phyloP scores from a whole-genome alignment of 177 flowering plant genomes.

The Telopea speciosissima region DNA sequence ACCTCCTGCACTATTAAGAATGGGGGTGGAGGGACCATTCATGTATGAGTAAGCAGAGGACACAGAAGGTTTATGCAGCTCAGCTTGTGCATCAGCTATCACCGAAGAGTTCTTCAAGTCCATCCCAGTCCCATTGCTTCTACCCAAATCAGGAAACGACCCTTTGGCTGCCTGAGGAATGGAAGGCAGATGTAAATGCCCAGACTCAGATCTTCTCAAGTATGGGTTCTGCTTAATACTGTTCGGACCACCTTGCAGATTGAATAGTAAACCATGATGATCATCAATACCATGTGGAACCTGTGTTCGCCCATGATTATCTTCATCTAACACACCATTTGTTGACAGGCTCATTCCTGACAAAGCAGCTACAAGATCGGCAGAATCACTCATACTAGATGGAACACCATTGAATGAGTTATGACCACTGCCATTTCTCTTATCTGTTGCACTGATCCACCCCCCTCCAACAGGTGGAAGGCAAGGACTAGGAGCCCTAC shows the following conservation, averaged over 20 bases:
- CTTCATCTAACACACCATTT: slow-evolving; percentile 38
- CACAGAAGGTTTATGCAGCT: slow-evolving; percentile 28
- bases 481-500: slow-evolving; percentile 66
- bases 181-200: slow-evolving; percentile 27
- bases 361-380: slow-evolving; percentile 51
- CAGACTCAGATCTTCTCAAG: slow-evolving; percentile 39
- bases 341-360: slow-evolving; percentile 60
- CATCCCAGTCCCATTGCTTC: slow-evolving; percentile 26
- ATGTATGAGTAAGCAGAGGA: slow-evolving; percentile 27
- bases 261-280: slow-evolving; percentile 37
- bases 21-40: slow-evolving; percentile 32
- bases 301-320: slow-evolving; percentile 31
- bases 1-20: slow-evolving; percentile 27
- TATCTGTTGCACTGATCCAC: slow-evolving; percentile 38
- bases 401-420: slow-evolving; percentile 40
- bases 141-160: slow-evolving; percentile 20
- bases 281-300: slow-evolving; percentile 35
- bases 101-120: slow-evolving; percentile 27
- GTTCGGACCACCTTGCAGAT: slow-evolving; percentile 37
- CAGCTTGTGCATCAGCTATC: slow-evolving; percentile 29
- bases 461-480: slow-evolving; percentile 56
- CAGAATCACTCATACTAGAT: slow-evolving; percentile 35
- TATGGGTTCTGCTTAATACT: slow-evolving; percentile 32
- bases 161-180: slow-evolving; percentile 24
- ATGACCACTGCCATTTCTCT: slow-evolving; percentile 36